Conservation (phyloP, 2,329 filamentous ascomycete genomes). For the Hirsutella minnesotensis region DNA sequence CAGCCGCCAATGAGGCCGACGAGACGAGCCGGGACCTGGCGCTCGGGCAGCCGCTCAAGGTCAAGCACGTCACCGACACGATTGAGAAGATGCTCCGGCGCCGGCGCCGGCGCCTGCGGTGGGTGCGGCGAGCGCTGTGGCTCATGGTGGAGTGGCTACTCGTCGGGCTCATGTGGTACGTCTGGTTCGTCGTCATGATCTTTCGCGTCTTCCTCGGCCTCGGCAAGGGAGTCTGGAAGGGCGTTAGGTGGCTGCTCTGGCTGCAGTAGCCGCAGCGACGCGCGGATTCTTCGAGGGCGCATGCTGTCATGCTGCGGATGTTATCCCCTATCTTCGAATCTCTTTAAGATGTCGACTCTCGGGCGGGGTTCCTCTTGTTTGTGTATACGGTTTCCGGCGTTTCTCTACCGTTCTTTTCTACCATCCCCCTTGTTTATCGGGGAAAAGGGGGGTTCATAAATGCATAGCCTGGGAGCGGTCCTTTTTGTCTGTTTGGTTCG, state of each 20-base stretch:
- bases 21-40: constrained; percentile 65
- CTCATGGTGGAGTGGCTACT: constrained; percentile 78
- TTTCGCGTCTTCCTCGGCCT: constrained; percentile 53
- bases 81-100: constrained; percentile 67
- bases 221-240: constrained; percentile 44
- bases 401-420: no score
- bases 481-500: no score
- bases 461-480: no score
- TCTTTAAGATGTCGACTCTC: no score
- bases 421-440: no score
- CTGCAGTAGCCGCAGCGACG: constrained; percentile 29
- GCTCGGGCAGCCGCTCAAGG: constrained; percentile 62
- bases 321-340: neutral
- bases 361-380: no score
- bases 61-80: constrained; percentile 69
- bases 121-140: constrained; percentile 67
- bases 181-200: constrained; percentile 81
- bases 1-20: constrained; percentile 67
- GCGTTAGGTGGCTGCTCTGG: constrained; percentile 77
- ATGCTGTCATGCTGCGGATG: neutral
- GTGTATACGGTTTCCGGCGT: no score
- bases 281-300: neutral
- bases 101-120: constrained; percentile 55
- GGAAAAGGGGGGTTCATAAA: no score
- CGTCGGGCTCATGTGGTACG: constrained; percentile 84